A percentile compares a stretch with the other conserved stretches of the same genome.
Conservation (phyloP, 345 rosid species). For the Hibiscus tridactylites region DNA sequence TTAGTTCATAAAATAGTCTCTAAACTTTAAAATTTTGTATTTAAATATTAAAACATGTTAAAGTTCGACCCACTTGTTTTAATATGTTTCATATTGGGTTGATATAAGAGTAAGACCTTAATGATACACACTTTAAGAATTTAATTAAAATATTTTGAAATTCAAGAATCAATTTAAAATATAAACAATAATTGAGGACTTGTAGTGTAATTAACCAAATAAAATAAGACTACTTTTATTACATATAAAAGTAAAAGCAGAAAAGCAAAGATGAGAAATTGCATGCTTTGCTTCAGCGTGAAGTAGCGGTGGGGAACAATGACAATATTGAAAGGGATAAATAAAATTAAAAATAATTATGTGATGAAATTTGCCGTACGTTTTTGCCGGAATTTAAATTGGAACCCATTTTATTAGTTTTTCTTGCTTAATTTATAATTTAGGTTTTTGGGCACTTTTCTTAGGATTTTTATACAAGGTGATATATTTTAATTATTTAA, state of each 20-base stretch:
- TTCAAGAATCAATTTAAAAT: no score
- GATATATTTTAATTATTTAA: no score
- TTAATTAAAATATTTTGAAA: neutral
- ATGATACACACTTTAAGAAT: no score
- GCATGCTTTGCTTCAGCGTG: conserved; percentile 23
- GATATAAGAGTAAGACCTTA: no score
- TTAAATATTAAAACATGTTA: no score
- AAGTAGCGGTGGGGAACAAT: conserved; percentile 13
- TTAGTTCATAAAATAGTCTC: no score
- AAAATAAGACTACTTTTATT: neutral
- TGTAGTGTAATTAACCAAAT: no score
- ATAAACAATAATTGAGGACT: no score
- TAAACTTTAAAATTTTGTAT: no score
- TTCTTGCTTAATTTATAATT: neutral
- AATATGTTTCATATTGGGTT: no score
- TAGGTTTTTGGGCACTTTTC: neutral
- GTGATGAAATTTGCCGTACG: neutral
- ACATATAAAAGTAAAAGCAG: neutral
- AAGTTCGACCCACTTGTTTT: no score
- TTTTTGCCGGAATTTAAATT: neutral
- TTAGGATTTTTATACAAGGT: no score
- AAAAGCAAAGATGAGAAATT: neutral
- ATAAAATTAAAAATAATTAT: neutral
- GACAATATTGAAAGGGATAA: neutral
- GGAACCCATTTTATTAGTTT: neutral